Conservation (phyloP, 805 yeast genomes). For the Starmerella scarabaei region DNA sequence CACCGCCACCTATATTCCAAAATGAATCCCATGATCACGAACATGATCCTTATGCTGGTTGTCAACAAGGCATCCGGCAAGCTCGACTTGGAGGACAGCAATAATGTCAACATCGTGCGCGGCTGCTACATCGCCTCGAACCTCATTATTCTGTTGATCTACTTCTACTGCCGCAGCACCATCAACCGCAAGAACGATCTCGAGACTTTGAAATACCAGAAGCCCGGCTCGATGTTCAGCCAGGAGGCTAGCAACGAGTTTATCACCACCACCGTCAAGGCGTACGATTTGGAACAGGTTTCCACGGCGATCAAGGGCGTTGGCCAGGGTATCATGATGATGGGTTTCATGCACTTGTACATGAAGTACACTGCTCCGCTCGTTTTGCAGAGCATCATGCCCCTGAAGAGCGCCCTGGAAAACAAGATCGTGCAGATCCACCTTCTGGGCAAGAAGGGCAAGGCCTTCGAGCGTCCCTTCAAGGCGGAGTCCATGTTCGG, state of each 20-base stretch:
- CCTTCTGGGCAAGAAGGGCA: constrained; percentile 61
- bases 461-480: constrained; percentile 90
- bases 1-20: constrained; percentile 1
- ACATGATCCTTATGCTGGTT: constrained; percentile 79
- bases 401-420: constrained; percentile 82
- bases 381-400: constrained; percentile 84
- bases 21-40: constrained; percentile 82
- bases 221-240: constrained; percentile 66
- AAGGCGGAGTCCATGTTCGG: constrained; percentile 74
- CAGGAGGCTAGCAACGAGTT: constrained; percentile 58
- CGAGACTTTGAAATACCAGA: constrained; percentile 81
- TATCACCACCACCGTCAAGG: constrained; percentile 83
- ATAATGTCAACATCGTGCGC: constrained; percentile 60
- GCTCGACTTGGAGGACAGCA: constrained; percentile 78
- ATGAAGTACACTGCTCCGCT: constrained; percentile 96
- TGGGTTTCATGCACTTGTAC: constrained; percentile 96
- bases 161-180: constrained; percentile 46
- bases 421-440: constrained; percentile 85
- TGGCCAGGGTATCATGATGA: constrained; percentile 85
- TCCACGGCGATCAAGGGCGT: constrained; percentile 67
- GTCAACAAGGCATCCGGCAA: constrained; percentile 92
- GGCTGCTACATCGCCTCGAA: constrained; percentile 57
- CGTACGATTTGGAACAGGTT: constrained; percentile 84
- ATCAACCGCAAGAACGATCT: constrained; percentile 67
- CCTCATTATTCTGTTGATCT: constrained; percentile 48